A percentile compares a stretch with the other conserved stretches of the same genome.
phyloP scores from a whole-genome alignment of 176 grass and related monocot species.

The Aegilops umbellulata region DNA sequence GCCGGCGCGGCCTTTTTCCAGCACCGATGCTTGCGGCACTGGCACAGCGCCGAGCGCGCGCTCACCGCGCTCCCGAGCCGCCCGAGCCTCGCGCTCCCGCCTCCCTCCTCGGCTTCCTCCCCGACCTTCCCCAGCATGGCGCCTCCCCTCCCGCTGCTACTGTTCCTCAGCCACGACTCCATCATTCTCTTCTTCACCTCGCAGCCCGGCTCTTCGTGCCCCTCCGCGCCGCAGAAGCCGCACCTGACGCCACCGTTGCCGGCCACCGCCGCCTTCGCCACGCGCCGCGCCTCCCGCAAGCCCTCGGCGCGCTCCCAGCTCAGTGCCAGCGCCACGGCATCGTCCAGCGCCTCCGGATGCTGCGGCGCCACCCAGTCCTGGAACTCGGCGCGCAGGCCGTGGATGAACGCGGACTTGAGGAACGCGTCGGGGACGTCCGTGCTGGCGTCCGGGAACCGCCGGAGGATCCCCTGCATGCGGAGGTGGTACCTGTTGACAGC shows the following conservation, averaged over 20 bases:
- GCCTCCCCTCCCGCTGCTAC: constrained; percentile 1
- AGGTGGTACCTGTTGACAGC: constrained; percentile 54
- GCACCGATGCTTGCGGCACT: constrained; percentile 68
- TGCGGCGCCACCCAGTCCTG: constrained; percentile 53
- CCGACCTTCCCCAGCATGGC: not conserved
- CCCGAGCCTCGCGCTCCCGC: constrained; percentile 10
- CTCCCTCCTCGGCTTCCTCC: constrained; percentile 27
- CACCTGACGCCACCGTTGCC: not conserved
- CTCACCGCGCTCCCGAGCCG: constrained; percentile 37
- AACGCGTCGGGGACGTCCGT: constrained; percentile 24
- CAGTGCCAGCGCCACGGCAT: constrained; percentile 50
- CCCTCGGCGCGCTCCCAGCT: constrained; percentile 54
- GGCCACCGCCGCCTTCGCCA: constrained; percentile 15
- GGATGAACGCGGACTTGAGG: constrained; percentile 45
- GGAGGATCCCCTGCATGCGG: constrained; percentile 49
- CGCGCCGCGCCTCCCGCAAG: constrained; percentile 38
- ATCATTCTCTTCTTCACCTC: constrained; percentile 44
- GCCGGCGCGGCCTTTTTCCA: constrained; percentile 33
- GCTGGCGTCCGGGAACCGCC: constrained; percentile 32
- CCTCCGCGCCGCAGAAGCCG: constrained; percentile 34
- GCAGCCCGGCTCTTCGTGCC: constrained; percentile 39
- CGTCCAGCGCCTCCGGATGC: constrained; percentile 32
- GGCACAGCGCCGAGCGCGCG: constrained; percentile 50
- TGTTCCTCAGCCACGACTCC: constrained; percentile 34
- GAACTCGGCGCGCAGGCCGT: constrained; percentile 50